These are phyloP conservation scores for Colletotrichum sp. DNA, from an alignment of 2,329 filamentous ascomycete species.

Conservation along the genomic window DNA sequence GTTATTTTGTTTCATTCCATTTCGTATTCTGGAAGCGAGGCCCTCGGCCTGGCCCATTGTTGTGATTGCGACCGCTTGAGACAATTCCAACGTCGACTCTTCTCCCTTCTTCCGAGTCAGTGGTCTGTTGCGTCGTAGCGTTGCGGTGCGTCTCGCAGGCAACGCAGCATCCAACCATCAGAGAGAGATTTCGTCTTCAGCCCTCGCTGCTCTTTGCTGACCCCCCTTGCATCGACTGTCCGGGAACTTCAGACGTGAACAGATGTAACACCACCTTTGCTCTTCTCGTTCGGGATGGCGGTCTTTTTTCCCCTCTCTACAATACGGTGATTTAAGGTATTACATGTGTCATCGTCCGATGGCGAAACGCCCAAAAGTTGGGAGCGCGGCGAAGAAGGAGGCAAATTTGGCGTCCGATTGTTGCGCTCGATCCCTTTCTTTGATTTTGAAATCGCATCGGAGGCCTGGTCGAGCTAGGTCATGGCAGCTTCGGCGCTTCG, in stretches of 20 bases:
- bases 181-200: neutral
- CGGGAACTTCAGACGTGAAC: neutral
- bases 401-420: constrained; percentile 11
- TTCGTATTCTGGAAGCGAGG: constrained; percentile 15
- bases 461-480: neutral
- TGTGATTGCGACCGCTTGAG: neutral
- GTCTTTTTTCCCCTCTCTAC: neutral
- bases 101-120: neutral
- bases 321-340: neutral
- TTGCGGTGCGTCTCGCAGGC: neutral
- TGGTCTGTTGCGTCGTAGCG: neutral
- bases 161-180: neutral
- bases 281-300: neutral
- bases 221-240: neutral
- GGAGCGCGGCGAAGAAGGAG: neutral
- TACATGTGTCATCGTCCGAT: constrained; percentile 8
- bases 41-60: neutral
- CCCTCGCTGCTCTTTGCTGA: neutral
- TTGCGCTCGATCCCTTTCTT: neutral
- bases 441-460: constrained; percentile 8
- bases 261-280: neutral
- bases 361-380: neutral
- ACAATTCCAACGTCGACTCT: constrained; percentile 5
- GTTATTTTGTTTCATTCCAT: constrained; percentile 14
- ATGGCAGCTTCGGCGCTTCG: constrained; percentile 1